Evolutionary conservation across 345 rosid species (phyloP), one percentile per base, ranked within the genome.

Genomic region (Brassica incana): DNA sequence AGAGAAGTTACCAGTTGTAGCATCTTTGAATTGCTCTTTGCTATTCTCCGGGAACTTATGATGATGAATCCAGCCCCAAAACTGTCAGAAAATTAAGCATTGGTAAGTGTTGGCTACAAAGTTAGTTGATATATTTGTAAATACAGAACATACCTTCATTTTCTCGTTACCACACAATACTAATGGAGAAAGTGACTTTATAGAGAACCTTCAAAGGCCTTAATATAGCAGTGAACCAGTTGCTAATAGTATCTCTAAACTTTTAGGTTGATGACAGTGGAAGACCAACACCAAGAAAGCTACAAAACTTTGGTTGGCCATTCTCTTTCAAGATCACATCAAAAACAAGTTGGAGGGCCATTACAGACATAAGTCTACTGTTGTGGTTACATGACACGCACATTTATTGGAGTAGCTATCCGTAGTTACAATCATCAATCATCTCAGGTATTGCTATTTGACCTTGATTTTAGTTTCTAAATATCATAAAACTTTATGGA

Each of bases 11-110:
- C 98, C 98, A 25, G 75, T 80, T 7, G 82, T 66, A 56, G 89
- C 81, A 82, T 88, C 96, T 79, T 86, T 92, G 84, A 83, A 71
- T 59, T 85, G 87, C 78, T 89, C 93, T 23, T 61, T 74, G 83
- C 81, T 82, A 69, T 80, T 84, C 71, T 83, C 85, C 79, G 81
- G 80, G 72, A 84, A 75, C 84, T 85, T 87, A 50, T 84, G 86
- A 50, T 84, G 86, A 82, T 86, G 90, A 95, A 88, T 86, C 98
- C 97, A 92, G 62, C 88, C 92, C 78, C 88, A 82, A 79, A 92
- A 77, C 97, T 92, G 98, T 88, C 72, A 85, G 80, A 84, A 81
- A 78, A 67, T 7, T 78, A 74, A 77, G 73, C 66, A 63, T 75
- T 54, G 71, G 83, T 79, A 63, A 77, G 67, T 74, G 40, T 83